Evolutionary conservation across 108 stramenopile genomes (phyloP).

Genomic region (Cyclotella choctawhatcheeana): DNA sequence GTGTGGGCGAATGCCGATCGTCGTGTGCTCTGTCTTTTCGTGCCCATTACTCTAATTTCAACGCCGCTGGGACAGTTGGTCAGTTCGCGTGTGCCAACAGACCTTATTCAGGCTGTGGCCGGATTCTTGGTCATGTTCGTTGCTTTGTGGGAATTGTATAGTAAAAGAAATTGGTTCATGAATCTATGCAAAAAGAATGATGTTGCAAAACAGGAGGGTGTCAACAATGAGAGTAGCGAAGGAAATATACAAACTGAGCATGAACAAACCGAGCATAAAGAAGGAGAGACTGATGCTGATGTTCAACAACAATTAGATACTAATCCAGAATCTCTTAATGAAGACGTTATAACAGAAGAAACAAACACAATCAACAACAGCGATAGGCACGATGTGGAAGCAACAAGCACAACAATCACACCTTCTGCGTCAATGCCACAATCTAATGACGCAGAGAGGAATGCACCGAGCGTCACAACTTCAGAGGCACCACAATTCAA

Average conservation of each 20-base stretch:
- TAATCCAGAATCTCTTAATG: too few relatives aligned
- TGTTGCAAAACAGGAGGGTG: background rate
- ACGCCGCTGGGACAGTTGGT: constrained; percentile 50
- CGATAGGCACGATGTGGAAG: too few relatives aligned
- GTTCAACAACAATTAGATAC: too few relatives aligned
- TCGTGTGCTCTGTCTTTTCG: constrained; percentile 26
- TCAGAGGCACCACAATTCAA: background rate
- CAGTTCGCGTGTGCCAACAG: constrained; percentile 9
- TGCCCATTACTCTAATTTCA: constrained; percentile 45
- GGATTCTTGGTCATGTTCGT: constrained; percentile 29
- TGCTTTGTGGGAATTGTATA: constrained; percentile 21
- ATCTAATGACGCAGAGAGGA: too few relatives aligned
- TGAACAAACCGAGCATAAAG: too few relatives aligned
- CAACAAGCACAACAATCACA: too few relatives aligned
- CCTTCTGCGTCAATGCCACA: too few relatives aligned
- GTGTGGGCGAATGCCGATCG: constrained; percentile 21
- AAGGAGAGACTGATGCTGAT: too few relatives aligned
- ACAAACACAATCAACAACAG: too few relatives aligned
- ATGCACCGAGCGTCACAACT: background rate
- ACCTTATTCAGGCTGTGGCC: constrained; percentile 22
- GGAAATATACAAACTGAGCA: too few relatives aligned
- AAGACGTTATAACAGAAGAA: too few relatives aligned
- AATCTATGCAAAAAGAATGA: background rate
- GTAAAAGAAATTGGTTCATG: constrained; percentile 21
- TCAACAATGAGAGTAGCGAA: background rate